These are phyloP conservation scores for Mesotaenium endlicherianum DNA, from an alignment of 139 green algal species.

Conservation along the genomic window DNA sequence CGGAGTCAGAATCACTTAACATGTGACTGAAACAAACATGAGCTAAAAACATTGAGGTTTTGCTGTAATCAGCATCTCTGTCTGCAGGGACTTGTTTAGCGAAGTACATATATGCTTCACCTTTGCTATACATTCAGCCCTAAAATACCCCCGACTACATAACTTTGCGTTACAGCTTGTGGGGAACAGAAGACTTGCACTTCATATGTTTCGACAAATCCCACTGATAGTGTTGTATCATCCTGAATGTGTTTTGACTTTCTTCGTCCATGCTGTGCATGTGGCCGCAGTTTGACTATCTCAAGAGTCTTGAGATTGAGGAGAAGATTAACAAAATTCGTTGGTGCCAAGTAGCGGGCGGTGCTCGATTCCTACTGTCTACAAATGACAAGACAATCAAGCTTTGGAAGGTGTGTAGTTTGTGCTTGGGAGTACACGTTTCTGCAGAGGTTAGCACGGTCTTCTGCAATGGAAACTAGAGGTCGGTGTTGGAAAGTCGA, in stretches of 20 bases:
- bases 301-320: conserved; percentile 98
- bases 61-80: no score
- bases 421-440: no score
- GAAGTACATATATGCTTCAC: background rate
- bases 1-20: no score
- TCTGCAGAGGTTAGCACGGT: no score
- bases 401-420: conserved; percentile 91
- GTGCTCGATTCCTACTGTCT: conserved; percentile 54
- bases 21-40: no score
- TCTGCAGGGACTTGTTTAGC: no score
- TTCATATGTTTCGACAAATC: background rate
- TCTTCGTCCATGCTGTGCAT: background rate
- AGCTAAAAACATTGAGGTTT: no score
- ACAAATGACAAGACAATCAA: conserved; percentile 96
- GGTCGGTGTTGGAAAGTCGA: no score
- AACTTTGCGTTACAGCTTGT: background rate
- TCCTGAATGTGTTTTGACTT: background rate
- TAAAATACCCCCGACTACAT: background rate
- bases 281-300: conserved; percentile 86
- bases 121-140: background rate
- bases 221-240: background rate
- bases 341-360: conserved; percentile 67
- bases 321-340: conserved; percentile 99
- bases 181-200: no score
- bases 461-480: no score